Percentiles rank a stretch among this genome's conserved stretches.
phyloP scores from a whole-genome alignment of 164 flowering plant species.

The Aristolochia contorta region DNA sequence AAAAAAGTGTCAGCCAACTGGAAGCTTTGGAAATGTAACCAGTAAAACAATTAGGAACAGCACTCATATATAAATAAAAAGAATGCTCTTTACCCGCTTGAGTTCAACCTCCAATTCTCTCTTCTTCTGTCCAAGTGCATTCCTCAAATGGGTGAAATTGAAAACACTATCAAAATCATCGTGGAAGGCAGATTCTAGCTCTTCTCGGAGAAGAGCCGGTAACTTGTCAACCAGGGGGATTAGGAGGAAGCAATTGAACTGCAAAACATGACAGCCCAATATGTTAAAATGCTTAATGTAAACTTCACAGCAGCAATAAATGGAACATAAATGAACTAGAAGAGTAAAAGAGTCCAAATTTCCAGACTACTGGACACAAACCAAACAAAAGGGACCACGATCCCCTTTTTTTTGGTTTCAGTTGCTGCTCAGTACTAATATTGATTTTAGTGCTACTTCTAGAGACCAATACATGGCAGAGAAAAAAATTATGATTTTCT shows the following conservation, averaged over 20 bases:
- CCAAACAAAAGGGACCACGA: too few species aligned
- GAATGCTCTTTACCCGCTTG: slow-evolving; percentile 48
- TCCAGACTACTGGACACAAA: too few species aligned
- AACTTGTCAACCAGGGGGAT: slow-evolving; percentile 96
- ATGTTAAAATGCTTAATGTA: too few species aligned
- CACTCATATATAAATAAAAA: neutral
- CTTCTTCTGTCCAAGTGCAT: slow-evolving; percentile 57
- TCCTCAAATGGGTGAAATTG: slow-evolving; percentile 58
- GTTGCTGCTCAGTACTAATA: too few species aligned
- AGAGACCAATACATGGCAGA: too few species aligned
- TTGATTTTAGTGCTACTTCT: too few species aligned
- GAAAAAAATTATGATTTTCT: too few species aligned
- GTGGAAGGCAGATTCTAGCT: slow-evolving; percentile 72
- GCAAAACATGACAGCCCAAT: slow-evolving; percentile 11
- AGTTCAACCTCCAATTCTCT: slow-evolving; percentile 70
- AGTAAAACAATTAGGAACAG: neutral
- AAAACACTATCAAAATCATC: slow-evolving; percentile 73
- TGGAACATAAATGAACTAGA: too few species aligned
- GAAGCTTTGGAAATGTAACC: neutral
- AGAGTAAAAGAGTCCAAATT: too few species aligned
- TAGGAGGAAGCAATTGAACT: slow-evolving; percentile 97
- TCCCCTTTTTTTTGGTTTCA: too few species aligned
- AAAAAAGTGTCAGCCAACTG: neutral
- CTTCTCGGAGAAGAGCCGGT: slow-evolving; percentile 79
- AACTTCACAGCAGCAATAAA: too few species aligned